Evolutionary conservation across 768 basidiomycete species (phyloP).

Genomic region (Naganishia vaughanmartiniae): DNA sequence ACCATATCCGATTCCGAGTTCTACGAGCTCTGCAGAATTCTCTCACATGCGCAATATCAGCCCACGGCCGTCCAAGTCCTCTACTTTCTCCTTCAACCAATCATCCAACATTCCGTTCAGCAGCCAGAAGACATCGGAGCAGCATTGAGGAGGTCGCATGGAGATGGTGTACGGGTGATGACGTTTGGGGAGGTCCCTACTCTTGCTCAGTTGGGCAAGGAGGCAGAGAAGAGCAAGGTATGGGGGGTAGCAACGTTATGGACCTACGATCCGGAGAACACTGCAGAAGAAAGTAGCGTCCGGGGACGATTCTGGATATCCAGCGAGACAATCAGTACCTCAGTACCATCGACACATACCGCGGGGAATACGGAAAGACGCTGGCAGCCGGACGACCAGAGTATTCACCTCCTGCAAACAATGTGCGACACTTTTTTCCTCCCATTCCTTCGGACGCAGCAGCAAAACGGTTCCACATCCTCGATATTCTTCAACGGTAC

Average conservation of each 20-base stretch:
- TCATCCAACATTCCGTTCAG: conserved; percentile 7
- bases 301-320: conserved; percentile 22
- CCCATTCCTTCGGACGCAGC: neutral
- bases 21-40: neutral
- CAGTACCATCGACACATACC: neutral
- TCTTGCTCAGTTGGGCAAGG: neutral
- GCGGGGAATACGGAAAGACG: neutral
- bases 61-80: conserved; percentile 1
- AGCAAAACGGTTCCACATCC: neutral
- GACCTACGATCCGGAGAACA: neutral
- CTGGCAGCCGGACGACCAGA: neutral
- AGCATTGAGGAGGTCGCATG: neutral
- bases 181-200: neutral
- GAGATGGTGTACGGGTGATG: neutral
- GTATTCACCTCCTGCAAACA: neutral
- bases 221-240: neutral
- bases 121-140: neutral
- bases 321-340: neutral
- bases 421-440: conserved; percentile 11
- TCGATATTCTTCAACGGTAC: conserved; percentile 22
- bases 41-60: conserved; percentile 3
- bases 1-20: neutral
- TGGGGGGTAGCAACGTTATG: conserved; percentile 12
- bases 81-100: conserved; percentile 16
- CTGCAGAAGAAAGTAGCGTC: neutral